Conservation (phyloP, 305 asterid genomes). For the Fraxinus ornus region DNA sequence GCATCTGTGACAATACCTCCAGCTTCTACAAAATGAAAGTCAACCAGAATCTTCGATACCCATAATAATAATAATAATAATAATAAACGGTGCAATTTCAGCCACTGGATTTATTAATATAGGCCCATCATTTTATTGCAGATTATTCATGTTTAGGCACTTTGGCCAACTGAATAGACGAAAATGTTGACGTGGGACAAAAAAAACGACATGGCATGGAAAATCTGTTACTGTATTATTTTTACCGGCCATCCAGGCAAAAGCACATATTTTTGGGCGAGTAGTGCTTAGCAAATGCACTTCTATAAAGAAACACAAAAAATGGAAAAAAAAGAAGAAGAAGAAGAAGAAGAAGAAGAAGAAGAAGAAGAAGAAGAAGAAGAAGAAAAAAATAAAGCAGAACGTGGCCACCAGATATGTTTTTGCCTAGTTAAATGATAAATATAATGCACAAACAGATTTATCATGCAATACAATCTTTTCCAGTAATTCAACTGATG, state of each 20-base stretch:
- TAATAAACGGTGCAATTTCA: not conserved
- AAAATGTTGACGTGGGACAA: not conserved
- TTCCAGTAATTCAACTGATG: not conserved
- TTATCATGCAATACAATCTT: not conserved
- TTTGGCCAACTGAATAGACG: not conserved
- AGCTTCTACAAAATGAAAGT: conserved; percentile 59
- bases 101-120: not conserved
- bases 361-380: too few species aligned
- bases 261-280: not conserved
- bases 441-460: not conserved
- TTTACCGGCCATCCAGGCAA: not conserved
- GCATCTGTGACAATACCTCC: conserved; percentile 89
- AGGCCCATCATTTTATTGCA: not conserved
- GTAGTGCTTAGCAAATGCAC: not conserved
- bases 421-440: not conserved
- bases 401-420: not conserved
- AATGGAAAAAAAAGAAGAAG: not conserved
- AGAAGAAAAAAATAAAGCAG: not conserved
- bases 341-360: too few species aligned
- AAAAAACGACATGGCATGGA: not conserved
- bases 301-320: not conserved
- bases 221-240: not conserved
- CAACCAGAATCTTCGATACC: not conserved
- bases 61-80: not conserved
- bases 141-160: not conserved